Percentiles rank a stretch among this genome's conserved stretches.
Evolutionary conservation across 1,139 yeast genomes (phyloP).

Genomic region (Scheffersomyces titani): DNA sequence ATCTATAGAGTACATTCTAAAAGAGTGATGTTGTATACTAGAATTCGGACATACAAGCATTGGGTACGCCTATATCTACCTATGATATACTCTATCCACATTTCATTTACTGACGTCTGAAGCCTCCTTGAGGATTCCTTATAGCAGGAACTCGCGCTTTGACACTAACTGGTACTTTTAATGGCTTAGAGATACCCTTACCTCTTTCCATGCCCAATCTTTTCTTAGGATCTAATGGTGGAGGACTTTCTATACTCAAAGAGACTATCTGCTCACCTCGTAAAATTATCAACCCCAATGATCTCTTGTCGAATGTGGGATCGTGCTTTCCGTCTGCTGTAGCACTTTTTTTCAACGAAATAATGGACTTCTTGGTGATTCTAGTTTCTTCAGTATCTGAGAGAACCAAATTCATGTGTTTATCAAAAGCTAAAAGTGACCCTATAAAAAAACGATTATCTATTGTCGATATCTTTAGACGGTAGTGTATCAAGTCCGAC

Average conservation of each 20-base stretch:
- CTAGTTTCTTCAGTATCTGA: constrained; percentile 86
- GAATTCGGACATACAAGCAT: not conserved
- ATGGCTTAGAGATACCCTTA: constrained; percentile 44
- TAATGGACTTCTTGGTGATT: constrained; percentile 59
- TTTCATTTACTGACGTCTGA: not conserved
- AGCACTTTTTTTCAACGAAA: constrained; percentile 35
- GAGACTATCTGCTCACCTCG: constrained; percentile 92
- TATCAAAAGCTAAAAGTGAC: constrained; percentile 82
- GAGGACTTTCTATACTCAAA: constrained; percentile 78
- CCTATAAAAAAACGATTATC: constrained; percentile 83
- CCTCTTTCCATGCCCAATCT: constrained; percentile 47
- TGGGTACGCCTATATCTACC: not conserved
- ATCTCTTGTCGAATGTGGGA: constrained; percentile 52
- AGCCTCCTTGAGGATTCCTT: constrained; percentile 1
- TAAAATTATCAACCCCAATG: constrained; percentile 76
- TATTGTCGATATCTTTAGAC: constrained; percentile 69
- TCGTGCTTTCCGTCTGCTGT: constrained; percentile 35
- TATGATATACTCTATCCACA: not conserved
- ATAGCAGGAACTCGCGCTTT: constrained; percentile 13
- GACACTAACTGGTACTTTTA: constrained; percentile 26
- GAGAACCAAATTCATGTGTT: constrained; percentile 83
- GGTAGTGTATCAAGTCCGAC: constrained; percentile 73
- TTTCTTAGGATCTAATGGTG: constrained; percentile 51
- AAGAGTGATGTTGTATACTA: not conserved
- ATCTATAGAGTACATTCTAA: not conserved